Evolutionary conservation across 2,329 filamentous ascomycete species (phyloP), one percentile per base, ranked within the genome.

Genomic region (Sarocladium brachiariae): DNA sequence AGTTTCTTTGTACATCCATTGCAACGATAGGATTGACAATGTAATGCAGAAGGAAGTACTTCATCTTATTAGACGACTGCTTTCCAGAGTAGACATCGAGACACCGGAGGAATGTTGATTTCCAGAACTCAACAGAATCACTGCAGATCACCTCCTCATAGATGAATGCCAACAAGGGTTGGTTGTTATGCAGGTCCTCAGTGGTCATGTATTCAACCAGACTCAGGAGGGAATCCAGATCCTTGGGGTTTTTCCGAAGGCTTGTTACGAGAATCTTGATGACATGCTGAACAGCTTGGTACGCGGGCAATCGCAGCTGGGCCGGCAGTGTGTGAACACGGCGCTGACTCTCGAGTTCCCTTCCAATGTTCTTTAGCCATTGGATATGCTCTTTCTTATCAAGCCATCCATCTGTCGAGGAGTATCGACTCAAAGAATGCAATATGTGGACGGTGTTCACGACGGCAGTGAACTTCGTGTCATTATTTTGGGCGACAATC

Each of bases 11-110:
- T 34, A 96, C 85, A 67, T 99, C 93, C 87, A 92, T 96, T 2
- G 92, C 91, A 51, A 99, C 81, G 34, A 97, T 95, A 0, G 93
- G 95, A 61, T 97, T 99, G 56, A 96, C 88, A 27, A 99, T 78
- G 64, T 96, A 84, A 63, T 89, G 89, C 63, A 99, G 83, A 31
- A 95, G 74, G 65, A 96, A 99, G 49, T 90, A 87, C 67, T 99
- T 99, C 39, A 89, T 88, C 71, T 87, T 91, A 67, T 96, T 93
- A 1, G 87, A 83, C 11, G 85, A 87, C 41, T 75, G 80, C 61
- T 86, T 89, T 47, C 84, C 81, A 6, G 87, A 84, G 64, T 96
- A 99, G 1, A 90, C 75, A 51, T 97, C 91, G 43, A 99, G 79
- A 61, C 90, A 95, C 50, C 88, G 86, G 60, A 92, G 80, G 37